Percentiles rank a stretch among this genome's conserved stretches.
Conservation (phyloP, 2,329 filamentous ascomycete genomes). For the Colletotrichum sp. region DNA sequence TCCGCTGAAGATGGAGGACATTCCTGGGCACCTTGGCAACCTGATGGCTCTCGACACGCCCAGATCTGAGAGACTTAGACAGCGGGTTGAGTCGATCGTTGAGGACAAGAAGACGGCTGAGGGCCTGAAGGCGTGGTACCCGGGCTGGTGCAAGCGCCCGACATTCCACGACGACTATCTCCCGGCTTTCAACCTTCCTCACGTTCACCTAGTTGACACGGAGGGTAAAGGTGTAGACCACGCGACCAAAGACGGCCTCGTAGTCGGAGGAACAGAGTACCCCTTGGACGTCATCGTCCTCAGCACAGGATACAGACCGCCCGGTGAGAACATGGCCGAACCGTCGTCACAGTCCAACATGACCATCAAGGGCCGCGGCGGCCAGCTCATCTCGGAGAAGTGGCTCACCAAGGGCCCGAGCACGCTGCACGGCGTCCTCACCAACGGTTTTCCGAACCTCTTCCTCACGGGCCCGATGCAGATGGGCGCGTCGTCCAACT, state of each 20-base stretch:
- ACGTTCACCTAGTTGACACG: conserved; percentile 67
- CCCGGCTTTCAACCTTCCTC: conserved; percentile 59
- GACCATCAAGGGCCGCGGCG: conserved; percentile 47
- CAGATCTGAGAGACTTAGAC: conserved; percentile 48
- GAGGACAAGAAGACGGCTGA: conserved; percentile 54
- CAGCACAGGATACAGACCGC: conserved; percentile 42
- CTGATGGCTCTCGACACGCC: conserved; percentile 46
- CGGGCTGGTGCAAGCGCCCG: conserved; percentile 67
- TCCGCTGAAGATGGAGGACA: conserved; percentile 21
- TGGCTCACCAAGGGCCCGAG: conserved; percentile 44
- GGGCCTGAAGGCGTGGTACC: conserved; percentile 64
- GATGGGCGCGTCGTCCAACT: conserved; percentile 42
- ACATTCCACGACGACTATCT: conserved; percentile 67
- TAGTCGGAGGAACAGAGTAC: conserved; percentile 53
- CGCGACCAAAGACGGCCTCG: conserved; percentile 50
- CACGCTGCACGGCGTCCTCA: conserved; percentile 58
- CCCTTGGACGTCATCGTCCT: conserved; percentile 45
- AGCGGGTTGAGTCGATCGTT: conserved; percentile 56
- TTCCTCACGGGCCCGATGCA: conserved; percentile 53
- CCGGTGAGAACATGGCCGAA: conserved; percentile 33
- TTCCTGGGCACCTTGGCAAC: conserved; percentile 36
- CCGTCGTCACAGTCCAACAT: conserved; percentile 23
- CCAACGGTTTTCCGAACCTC: conserved; percentile 59
- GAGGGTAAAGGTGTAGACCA: conserved; percentile 55
- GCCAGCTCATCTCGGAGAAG: conserved; percentile 48